Evolutionary conservation across 129 eudicot species (phyloP).

Genomic region (Sambucus nigra): DNA sequence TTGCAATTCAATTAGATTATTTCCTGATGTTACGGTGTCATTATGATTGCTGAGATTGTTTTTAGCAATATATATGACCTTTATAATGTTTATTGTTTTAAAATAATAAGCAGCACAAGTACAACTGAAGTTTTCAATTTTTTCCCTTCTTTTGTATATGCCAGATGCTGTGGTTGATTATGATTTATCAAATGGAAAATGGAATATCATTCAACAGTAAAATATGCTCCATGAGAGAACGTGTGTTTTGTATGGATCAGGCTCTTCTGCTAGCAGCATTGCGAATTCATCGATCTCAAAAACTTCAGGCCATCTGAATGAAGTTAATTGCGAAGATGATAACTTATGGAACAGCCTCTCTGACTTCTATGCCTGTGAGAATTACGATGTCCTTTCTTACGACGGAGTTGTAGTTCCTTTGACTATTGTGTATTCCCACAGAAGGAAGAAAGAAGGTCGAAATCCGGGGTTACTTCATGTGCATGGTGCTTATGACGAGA

Average conservation of each 20-base stretch:
- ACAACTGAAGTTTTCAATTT: neutral
- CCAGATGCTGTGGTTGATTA: constrained; percentile 96
- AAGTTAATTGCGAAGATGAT: constrained; percentile 24
- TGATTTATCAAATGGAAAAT: constrained; percentile 60
- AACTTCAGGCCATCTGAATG: constrained; percentile 8
- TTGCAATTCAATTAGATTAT: neutral
- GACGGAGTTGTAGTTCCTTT: constrained; percentile 71
- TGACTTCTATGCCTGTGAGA: constrained; percentile 87
- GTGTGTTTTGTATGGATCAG: constrained; percentile 59
- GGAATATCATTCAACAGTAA: constrained; percentile 77
- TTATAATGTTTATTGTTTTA: neutral
- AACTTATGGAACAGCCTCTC: constrained; percentile 68
- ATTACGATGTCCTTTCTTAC: constrained; percentile 52
- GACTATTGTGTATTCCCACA: constrained; percentile 67
- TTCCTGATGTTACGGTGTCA: neutral
- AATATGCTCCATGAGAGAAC: constrained; percentile 75
- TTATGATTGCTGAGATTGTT: neutral
- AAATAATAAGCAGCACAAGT: neutral
- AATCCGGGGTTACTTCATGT: constrained; percentile 88
- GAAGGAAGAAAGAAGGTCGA: constrained; percentile 36
- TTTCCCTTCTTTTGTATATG: constrained; percentile 42
- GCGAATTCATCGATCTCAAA: constrained; percentile 16
- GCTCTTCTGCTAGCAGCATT: constrained; percentile 28
- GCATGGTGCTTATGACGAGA: constrained; percentile 92
- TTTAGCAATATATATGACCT: neutral